Base-by-base conservation (phyloP, 176 grass and related monocot species). In the Bothriochloa decipiens region DNA sequence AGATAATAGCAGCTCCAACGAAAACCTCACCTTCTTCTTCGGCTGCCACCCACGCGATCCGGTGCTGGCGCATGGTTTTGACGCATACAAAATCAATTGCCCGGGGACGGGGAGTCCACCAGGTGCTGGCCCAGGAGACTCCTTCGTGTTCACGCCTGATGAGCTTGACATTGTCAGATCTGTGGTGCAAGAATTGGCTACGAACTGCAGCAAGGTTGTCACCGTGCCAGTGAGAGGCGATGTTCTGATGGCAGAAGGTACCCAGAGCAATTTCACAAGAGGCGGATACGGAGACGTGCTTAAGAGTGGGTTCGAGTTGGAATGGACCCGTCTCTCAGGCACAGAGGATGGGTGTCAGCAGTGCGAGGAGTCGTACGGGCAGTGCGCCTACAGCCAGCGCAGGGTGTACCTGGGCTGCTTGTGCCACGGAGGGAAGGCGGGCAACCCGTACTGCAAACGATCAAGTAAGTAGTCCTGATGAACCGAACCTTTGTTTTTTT, bases 341-440 rank as follows among this genome's bases (percentile, higher is more conserved):
- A 32, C 29, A 32, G 29, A 1, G 29, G 29, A 32, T 32, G 29
- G 29, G 29, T 32, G 29, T 11, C 0, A 60, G 0, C 1, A 0
- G 5, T 88, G 85, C 70, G 70, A 89, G 70, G 0, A 7, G 4
- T 81, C 61, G 0, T 0, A 0, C 0, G 87, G 87, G 15, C 22
- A 3, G 0, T 88, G 86, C 43, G 41, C 80, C 25, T 90, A 74
- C 68, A 35, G 6, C 35, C 70, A 78, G 8, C 5, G 3, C 4
- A 3, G 0, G 7, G 3, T 0, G 0, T 46, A 68, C 33, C 29
- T 58, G 3, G 57, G 40, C 2, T 97, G 94, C 75, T 47, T 88
- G 78, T 94, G 91, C 85, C 0, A 15, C 4, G 40, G 50, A 8
- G 61, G 72, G 8, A 77, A 23, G 69, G 68, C 42, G 69, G 0